Base-by-base conservation (phyloP, 768 basidiomycete species). In the Mycena metata region DNA sequence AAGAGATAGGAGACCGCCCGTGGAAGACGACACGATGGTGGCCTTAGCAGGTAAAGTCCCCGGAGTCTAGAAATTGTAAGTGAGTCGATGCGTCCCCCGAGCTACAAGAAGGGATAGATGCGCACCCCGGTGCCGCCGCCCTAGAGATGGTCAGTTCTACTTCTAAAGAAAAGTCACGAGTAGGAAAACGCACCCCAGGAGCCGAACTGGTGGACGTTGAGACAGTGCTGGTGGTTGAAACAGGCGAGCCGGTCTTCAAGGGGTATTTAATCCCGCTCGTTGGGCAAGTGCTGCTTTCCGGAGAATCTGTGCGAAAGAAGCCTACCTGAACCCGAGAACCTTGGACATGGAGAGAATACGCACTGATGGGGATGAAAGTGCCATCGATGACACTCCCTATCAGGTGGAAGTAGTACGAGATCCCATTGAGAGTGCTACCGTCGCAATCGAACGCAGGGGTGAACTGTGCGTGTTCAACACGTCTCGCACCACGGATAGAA, bases 371-470 rank as follows among this genome's bases (percentile, higher is more conserved):
- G 47, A 83, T 72, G 69, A 89, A 89, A 1, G 72, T 71, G n/a
- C 89, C 89, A 70, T 89, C 88, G 43, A 89, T 79, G 21, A 85
- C 68, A 7, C 87, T 88, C 54, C 89, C 88, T 66, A 80, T 72
- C 57, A 90, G 42, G 69, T 89, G 79, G 80, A 86, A 89, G 75
- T 89, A 90, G 79, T 83, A 89, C 50, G 80, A 80, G 61, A 88
- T 83, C 42, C 79, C 71, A 65, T 78, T 81, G 57, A 90, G 71
- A 58, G 49, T 77, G 23, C 73, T 74, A 9, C 76, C 73, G 8
- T 76, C 61, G 76, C 89, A 90, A 66, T 83, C 78, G 15, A 90
- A 73, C 9, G 79, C 73, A 2, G 89, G 89, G n/a, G 46, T 82
- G 24, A 84, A 89, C 51, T 84, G 80, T 16, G 24, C 6, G 30